phyloP scores from a whole-genome alignment of 345 rosid species.

The Erodium maritimum region DNA sequence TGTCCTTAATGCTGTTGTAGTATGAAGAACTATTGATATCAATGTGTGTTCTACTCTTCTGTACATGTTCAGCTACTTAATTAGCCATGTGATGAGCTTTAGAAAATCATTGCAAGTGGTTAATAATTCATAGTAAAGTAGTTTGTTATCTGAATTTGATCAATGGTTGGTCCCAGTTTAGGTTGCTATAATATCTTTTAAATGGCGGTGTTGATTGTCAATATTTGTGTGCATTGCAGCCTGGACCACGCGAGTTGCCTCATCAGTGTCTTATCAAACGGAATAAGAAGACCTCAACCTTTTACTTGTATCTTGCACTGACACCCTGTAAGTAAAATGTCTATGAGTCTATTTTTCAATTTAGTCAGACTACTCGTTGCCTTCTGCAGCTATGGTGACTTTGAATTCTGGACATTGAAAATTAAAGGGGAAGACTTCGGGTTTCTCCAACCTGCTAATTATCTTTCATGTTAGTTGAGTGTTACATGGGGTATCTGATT shows the following conservation, averaged over 20 bases:
- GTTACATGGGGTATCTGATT: no score
- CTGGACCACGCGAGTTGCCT: conserved; percentile 56
- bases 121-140: not conserved
- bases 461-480: no score
- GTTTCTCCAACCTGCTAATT: no score
- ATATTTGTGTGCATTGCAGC: conserved; percentile 34
- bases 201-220: not conserved
- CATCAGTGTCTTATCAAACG: conserved; percentile 72
- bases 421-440: no score
- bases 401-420: no score
- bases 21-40: not conserved
- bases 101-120: not conserved
- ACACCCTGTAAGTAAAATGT: conserved; percentile 53
- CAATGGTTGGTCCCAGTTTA: no score
- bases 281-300: conserved; percentile 61
- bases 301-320: conserved; percentile 60
- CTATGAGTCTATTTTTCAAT: not conserved
- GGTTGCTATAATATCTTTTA: no score
- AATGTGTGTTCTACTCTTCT: not conserved
- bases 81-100: not conserved
- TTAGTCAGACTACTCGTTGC: not conserved
- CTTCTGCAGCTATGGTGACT: no score
- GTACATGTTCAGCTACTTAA: not conserved
- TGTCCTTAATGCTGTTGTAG: no score
- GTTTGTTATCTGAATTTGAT: conserved; percentile 1